phyloP scores from a whole-genome alignment of 352 stramenopile species.

The Phytopythium boreale region DNA sequence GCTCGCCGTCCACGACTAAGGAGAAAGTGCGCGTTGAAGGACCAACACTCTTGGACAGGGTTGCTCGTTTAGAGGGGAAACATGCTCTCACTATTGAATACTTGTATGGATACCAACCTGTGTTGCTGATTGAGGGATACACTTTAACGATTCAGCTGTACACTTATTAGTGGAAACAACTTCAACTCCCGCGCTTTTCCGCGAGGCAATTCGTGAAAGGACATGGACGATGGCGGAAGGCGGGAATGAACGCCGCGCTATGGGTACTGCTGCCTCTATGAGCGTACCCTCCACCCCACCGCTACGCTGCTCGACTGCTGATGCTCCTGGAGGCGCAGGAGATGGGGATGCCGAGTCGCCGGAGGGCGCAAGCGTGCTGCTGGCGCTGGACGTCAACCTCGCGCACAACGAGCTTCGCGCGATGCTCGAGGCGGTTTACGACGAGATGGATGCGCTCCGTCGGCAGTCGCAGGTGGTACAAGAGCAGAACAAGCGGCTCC shows the following conservation, averaged over 20 bases:
- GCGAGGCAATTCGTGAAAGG: background rate
- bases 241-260: background rate
- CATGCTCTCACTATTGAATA: background rate
- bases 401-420: constrained; percentile 23
- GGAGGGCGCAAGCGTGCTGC: constrained; percentile 4
- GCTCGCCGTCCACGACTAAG: constrained; percentile 38
- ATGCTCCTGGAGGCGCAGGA: background rate
- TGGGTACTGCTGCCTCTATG: background rate
- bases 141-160: background rate
- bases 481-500: constrained; percentile 3
- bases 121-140: background rate
- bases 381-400: constrained; percentile 24
- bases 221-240: background rate
- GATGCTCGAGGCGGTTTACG: constrained; percentile 23
- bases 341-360: background rate
- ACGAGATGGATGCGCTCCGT: constrained; percentile 4
- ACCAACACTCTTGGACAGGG: background rate
- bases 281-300: background rate
- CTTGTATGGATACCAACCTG: background rate
- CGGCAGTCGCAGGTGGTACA: constrained; percentile 6
- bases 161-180: background rate
- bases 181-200: background rate
- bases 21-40: constrained; percentile 3
- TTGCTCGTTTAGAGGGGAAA: constrained; percentile 2
- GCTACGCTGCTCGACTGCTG: background rate